Evolutionary conservation across 192 early-diverging fungal species (phyloP).

Genomic region (Coemansia sp.): DNA sequence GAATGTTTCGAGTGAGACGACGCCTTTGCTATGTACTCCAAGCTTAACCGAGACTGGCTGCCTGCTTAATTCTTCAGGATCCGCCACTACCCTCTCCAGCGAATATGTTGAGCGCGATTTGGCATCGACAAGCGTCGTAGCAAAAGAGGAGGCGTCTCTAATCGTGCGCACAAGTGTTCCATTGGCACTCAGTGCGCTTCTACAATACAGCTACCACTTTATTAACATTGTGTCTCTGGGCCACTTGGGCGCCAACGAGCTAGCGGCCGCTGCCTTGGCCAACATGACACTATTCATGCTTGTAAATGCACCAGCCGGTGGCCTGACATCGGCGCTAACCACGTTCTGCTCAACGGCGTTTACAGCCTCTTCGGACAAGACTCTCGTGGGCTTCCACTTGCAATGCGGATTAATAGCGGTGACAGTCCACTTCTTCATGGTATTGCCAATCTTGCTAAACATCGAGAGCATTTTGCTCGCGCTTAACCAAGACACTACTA

Average conservation of each 20-base stretch:
- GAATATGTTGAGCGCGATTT: constrained; percentile 29
- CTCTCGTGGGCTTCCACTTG: constrained; percentile 69
- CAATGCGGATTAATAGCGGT: constrained; percentile 83
- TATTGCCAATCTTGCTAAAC: constrained; percentile 70
- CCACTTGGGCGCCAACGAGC: constrained; percentile 63
- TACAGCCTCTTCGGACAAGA: constrained; percentile 66
- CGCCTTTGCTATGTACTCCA: background rate
- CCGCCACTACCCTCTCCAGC: constrained; percentile 27
- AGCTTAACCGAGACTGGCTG: background rate
- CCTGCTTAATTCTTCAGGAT: background rate
- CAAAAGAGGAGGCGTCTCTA: constrained; percentile 15
- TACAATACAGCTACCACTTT: constrained; percentile 67
- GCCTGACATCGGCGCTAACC: constrained; percentile 72
- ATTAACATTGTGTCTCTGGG: constrained; percentile 66
- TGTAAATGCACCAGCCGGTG: constrained; percentile 67
- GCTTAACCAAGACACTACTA: constrained; percentile 71
- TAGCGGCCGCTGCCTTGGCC: constrained; percentile 70
- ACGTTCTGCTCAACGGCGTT: constrained; percentile 75
- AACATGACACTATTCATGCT: constrained; percentile 73
- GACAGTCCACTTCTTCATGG: constrained; percentile 67
- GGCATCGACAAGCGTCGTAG: constrained; percentile 7
- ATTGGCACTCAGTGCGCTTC: constrained; percentile 53
- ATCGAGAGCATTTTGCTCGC: constrained; percentile 69
- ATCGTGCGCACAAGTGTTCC: constrained; percentile 3
- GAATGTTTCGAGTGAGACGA: background rate